Evolutionary conservation across 768 basidiomycete species (phyloP).

Genomic region (Calocera cornea): DNA sequence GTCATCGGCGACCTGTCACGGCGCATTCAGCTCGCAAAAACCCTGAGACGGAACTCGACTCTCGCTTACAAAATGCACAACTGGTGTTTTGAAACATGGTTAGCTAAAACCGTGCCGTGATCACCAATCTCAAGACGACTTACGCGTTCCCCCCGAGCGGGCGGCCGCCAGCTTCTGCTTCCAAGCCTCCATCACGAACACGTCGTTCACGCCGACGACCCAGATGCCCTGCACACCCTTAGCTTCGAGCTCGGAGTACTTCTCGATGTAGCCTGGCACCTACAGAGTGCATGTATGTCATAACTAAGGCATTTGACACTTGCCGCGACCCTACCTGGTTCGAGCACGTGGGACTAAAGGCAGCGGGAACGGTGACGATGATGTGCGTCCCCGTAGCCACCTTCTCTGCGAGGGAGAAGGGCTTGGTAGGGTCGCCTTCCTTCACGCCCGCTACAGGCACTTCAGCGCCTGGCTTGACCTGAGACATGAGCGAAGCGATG

Average conservation of each 20-base stretch:
- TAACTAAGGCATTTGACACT: not conserved
- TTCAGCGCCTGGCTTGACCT: conserved; percentile 34
- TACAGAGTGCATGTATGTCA: conserved; percentile 22
- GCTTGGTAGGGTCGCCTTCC: conserved; percentile 38
- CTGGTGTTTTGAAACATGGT: not conserved
- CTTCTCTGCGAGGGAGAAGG: conserved; percentile 27
- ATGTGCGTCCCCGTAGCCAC: not conserved
- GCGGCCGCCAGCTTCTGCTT: conserved; percentile 16
- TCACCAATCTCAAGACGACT: not conserved
- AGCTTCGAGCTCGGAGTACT: conserved; percentile 54
- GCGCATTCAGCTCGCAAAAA: not conserved
- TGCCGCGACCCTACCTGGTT: conserved; percentile 35
- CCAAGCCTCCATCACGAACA: conserved; percentile 49
- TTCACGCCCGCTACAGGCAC: conserved; percentile 45
- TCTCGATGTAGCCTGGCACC: conserved; percentile 45
- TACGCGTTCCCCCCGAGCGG: not conserved
- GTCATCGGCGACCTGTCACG: conserved; percentile 43
- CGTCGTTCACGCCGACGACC: conserved; percentile 66
- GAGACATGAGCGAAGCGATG: conserved; percentile 36
- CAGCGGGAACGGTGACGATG: conserved; percentile 54
- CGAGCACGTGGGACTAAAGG: conserved; percentile 62
- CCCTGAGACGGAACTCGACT: not conserved
- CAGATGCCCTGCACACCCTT: conserved; percentile 46
- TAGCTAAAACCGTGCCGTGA: too few relatives aligned
- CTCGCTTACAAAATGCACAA: not conserved